A percentile compares a stretch with the other conserved stretches of the same genome.
Conservation (phyloP, 805 yeast species). For the Candida maesae region DNA sequence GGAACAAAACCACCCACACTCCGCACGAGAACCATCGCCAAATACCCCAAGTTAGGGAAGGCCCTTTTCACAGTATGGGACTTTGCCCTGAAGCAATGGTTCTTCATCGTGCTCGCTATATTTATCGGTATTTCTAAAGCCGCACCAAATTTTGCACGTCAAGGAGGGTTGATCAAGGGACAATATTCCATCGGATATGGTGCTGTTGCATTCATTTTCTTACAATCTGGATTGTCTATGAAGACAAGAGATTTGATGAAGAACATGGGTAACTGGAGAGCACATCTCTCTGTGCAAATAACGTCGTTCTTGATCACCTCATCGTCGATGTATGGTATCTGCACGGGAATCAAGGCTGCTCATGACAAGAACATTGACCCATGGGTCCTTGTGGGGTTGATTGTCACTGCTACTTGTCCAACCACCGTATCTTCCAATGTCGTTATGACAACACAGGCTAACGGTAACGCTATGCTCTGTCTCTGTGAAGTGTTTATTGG, state of each 20-base stretch:
- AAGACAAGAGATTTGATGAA: slow-evolving; percentile 53
- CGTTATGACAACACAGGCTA: slow-evolving; percentile 84
- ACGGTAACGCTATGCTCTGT: slow-evolving; percentile 76
- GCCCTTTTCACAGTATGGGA: slow-evolving; percentile 12
- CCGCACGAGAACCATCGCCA: background rate
- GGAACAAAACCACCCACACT: slow-evolving; percentile 1
- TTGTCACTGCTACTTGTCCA: slow-evolving; percentile 84
- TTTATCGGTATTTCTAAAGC: slow-evolving; percentile 72
- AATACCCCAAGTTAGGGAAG: slow-evolving; percentile 7
- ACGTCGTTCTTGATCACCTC: slow-evolving; percentile 71
- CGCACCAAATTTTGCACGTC: slow-evolving; percentile 80
- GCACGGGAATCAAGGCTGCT: slow-evolving; percentile 60
- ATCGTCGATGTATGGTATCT: slow-evolving; percentile 68
- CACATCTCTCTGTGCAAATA: slow-evolving; percentile 66
- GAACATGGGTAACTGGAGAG: slow-evolving; percentile 78
- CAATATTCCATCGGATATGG: slow-evolving; percentile 79
- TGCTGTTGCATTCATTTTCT: slow-evolving; percentile 81
- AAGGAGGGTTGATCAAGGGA: slow-evolving; percentile 71
- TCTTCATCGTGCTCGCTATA: slow-evolving; percentile 65
- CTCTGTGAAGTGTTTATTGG: slow-evolving; percentile 85
- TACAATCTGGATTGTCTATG: slow-evolving; percentile 80
- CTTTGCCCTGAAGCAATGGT: slow-evolving; percentile 55
- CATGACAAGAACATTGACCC: slow-evolving; percentile 55
- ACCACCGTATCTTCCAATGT: slow-evolving; percentile 91
- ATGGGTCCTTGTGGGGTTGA: slow-evolving; percentile 78